These are phyloP conservation scores for Begonia masoniana DNA, from an alignment of 306 rosid genomes.

Conservation along the genomic window DNA sequence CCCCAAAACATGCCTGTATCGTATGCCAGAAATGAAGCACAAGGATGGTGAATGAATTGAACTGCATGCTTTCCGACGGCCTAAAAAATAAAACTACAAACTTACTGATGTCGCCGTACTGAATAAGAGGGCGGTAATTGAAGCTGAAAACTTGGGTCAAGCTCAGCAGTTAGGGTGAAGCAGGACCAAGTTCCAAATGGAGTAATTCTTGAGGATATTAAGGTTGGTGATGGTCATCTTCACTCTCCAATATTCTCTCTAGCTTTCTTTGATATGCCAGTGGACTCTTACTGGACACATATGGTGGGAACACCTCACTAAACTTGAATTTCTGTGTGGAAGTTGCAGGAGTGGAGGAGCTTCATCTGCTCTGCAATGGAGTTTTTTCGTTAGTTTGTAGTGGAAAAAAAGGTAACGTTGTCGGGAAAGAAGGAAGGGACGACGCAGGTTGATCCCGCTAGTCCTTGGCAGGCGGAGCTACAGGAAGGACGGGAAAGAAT, in stretches of 20 bases:
- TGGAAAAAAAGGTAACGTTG: not conserved
- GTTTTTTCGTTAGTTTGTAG: not conserved
- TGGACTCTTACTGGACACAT: no score
- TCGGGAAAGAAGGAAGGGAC: conserved; percentile 4
- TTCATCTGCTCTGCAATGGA: conserved; percentile 32
- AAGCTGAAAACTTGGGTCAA: conserved; percentile 65
- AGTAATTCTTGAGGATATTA: conserved; percentile 53
- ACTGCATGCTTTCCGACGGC: no score
- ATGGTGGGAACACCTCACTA: no score
- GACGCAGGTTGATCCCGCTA: conserved; percentile 37
- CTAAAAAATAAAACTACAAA: conserved; percentile 1
- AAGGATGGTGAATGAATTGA: no score
- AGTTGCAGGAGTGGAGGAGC: conserved; percentile 16
- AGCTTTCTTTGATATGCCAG: no score
- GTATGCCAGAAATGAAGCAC: conserved; percentile 21
- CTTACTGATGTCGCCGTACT: conserved; percentile 51
- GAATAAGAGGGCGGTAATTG: conserved; percentile 42
- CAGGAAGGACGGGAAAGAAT: conserved; percentile 60
- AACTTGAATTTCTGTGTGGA: no score
- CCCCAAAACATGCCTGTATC: conserved; percentile 89
- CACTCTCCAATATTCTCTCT: no score
- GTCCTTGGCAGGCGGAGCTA: conserved; percentile 64
- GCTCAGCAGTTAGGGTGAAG: conserved; percentile 55
- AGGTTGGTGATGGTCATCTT: conserved; percentile 57
- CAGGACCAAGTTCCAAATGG: conserved; percentile 64